Conservation (phyloP, 768 basidiomycete species). For the Neoboletus brunneissimus region DNA sequence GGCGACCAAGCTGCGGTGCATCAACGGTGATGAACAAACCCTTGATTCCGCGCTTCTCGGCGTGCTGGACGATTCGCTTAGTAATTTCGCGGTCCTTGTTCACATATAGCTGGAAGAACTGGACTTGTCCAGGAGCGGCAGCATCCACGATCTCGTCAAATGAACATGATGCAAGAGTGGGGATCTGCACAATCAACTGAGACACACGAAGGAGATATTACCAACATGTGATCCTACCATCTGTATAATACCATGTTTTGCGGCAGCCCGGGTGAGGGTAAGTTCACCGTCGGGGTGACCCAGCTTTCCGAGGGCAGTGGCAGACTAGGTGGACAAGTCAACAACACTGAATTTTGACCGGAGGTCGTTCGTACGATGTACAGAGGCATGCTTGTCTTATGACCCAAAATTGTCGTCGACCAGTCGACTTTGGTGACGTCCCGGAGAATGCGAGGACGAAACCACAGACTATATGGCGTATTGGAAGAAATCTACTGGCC, state of each 20-base stretch:
- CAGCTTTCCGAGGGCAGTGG: slow-evolving; percentile 88
- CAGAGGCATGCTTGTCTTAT: slow-evolving; percentile 69
- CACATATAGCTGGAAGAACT: slow-evolving; percentile 88
- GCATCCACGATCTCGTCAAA: slow-evolving; percentile 96
- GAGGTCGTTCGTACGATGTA: slow-evolving; percentile 58
- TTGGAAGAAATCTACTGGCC: background rate
- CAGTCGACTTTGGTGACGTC: slow-evolving; percentile 86
- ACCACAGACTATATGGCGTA: slow-evolving; percentile 65
- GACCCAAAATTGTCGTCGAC: slow-evolving; percentile 79
- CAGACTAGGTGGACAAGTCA: slow-evolving; percentile 43
- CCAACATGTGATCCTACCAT: slow-evolving; percentile 44
- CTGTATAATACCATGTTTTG: slow-evolving; percentile 70
- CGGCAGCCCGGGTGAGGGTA: slow-evolving; percentile 85
- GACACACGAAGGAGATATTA: background rate
- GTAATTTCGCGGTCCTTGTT: slow-evolving; percentile 88
- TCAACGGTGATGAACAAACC: slow-evolving; percentile 97
- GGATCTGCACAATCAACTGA: slow-evolving; percentile 56
- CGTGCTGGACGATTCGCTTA: slow-evolving; percentile 83
- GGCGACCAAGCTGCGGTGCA: slow-evolving; percentile 91
- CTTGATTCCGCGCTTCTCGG: slow-evolving; percentile 87
- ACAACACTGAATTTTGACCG: background rate
- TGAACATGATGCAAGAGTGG: slow-evolving; percentile 91
- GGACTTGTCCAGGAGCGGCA: slow-evolving; percentile 71
- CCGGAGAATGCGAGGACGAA: slow-evolving; percentile 81
- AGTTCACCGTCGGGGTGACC: slow-evolving; percentile 96